Evolutionary conservation across 176 grass and related monocot species (phyloP), one percentile per base, ranked within the genome.

Genomic region (Carex myosuroides): DNA sequence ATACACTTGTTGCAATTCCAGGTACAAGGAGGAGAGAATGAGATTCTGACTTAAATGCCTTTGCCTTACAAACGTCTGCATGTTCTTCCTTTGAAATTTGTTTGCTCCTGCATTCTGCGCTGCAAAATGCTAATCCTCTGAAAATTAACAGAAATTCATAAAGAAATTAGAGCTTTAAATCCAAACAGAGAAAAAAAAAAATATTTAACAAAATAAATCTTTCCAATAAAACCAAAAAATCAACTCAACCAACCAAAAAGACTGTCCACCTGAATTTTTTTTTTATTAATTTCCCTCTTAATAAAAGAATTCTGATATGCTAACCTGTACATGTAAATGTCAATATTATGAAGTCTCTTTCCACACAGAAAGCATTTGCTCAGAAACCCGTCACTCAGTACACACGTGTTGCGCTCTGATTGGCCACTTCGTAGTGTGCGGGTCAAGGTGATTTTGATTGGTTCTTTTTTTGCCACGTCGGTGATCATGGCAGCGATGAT

Each of bases 251-350:
- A 62, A 62, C 58, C 60, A 9, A 29, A 39, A 39, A 39, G 37
- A 39, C 37, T 39, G 5, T 6, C 37, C 37, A 6, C 37, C 4
- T 39, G 4, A 33, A 33, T 33, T 35, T 33, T 2, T 26, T 33
- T 35, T 35, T 35, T 35, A 35, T 39, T 6, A 6, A 39, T 7
- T 29, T 20, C 18, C 18, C 16, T 18, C 17, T 60, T 8, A 60
- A 60, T 60, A 60, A n/a, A 64, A 64, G 61, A 26, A 64, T 3
- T 26, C 22, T 64, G 29, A 29, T 10, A 64, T 64, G 20, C 61
- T 73, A 73, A 73, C 69, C 69, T 73, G 42, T 73, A 73, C 69
- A 73, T 73, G 69, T 73, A 73, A 21, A 73, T 48, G 42, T 73
- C 69, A 73, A 73, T 73, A 26, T 44, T 35, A 48, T 12, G 69